Evolutionary conservation across 768 basidiomycete species (phyloP), one percentile per base, ranked within the genome.

Genomic region (Leucocoprinus sp.): DNA sequence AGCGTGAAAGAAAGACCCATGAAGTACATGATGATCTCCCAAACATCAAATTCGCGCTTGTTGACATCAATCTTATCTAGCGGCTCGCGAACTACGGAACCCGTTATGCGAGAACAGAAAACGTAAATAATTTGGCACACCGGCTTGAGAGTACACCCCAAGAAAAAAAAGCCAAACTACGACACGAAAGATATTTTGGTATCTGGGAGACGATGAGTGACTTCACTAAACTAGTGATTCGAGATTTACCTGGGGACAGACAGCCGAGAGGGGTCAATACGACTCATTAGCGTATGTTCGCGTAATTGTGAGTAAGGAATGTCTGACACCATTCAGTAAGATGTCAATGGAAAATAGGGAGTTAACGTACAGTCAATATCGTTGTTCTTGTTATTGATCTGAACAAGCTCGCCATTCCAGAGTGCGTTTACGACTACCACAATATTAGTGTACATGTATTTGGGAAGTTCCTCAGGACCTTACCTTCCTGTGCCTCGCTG

Each of bases 131-230:
- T 23, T 12, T 12, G 11, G 55, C 72, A 46, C 34, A 85, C 87
- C 88, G 38, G 89, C 87, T 67, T 84, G 84, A 2, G 88, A 91
- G 58, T 92, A 93, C 2, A 80, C 75, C 15, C 74, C 67, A 26
- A 95, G 72, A 63, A 91, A 85, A 54, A 84, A 69, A 18, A 89
- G 57, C 88, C 86, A 92, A 26, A 90, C 69, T 5, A 71, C 43
- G 42, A 91, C 80, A 36, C 88, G 80, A 57, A 93, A 82, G 41
- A 80, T 70, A 53, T 90, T 93, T 59, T 93, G 93, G 60, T 93
- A 93, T 43, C 88, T 83, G 42, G 7, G 18, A 4, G 42, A 15
- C 39, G 12, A 29, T 53, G 50, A 28, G 48, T 45, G 15, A 11
- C 4, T 43, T 18, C 28, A 24, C 8, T 18, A 12, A 26, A 26